These are phyloP conservation scores for Zalerion maritima DNA, from an alignment of 495 filamentous ascomycete genomes.

Conservation along the genomic window DNA sequence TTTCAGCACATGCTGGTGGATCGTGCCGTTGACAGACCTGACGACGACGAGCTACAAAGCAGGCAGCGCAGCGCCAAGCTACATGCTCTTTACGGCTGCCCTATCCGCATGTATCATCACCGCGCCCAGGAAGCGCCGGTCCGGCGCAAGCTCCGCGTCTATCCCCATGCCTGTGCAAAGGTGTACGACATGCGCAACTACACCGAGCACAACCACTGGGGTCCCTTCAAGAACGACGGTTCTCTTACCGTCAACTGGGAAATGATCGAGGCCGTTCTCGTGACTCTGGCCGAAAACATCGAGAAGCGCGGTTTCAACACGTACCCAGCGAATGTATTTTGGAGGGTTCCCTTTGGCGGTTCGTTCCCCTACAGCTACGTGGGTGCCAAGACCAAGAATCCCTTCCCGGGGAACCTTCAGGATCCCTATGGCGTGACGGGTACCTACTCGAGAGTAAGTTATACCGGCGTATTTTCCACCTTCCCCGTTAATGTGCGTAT, in stretches of 20 bases:
- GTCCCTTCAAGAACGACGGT: constrained; percentile 43
- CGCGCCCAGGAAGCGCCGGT: too few species aligned
- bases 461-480: not conserved
- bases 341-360: constrained; percentile 38
- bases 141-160: constrained; percentile 18
- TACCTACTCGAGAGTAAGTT: constrained; percentile 38
- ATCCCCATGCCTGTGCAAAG: constrained; percentile 41
- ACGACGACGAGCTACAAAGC: constrained; percentile 1
- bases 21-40: constrained; percentile 5
- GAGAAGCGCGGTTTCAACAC: constrained; percentile 25
- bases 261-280: constrained; percentile 49
- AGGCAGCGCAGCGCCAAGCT: constrained; percentile 42
- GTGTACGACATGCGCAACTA: constrained; percentile 55
- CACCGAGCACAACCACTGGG: constrained; percentile 39
- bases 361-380: constrained; percentile 32
- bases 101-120: constrained; percentile 20
- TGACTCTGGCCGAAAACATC: constrained; percentile 43
- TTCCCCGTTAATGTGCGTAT: constrained; percentile 1
- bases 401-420: constrained; percentile 23
- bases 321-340: constrained; percentile 24
- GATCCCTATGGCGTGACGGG: constrained; percentile 50
- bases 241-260: constrained; percentile 48
- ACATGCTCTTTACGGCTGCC: constrained; percentile 44
- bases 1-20: constrained; percentile 26
- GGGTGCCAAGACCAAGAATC: constrained; percentile 15